Base-by-base conservation (phyloP, 2,329 filamentous ascomycete species). In the Penicillium janthinellum region DNA sequence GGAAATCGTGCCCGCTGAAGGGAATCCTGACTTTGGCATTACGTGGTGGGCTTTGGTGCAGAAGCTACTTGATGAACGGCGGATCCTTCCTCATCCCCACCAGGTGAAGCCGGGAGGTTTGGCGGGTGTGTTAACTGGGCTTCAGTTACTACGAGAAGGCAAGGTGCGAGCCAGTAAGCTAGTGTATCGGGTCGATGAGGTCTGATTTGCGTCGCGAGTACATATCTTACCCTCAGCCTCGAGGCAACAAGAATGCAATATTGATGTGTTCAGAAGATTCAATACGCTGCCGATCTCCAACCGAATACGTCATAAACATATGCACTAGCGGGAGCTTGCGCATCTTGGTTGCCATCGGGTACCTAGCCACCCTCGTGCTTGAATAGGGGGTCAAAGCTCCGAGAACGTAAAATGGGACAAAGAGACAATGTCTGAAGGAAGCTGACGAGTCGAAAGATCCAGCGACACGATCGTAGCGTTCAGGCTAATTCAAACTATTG, bases 91-190 rank as follows among this genome's bases (percentile, higher is more conserved):
- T 17, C 67, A 69, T 54, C 63, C 60, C 12, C 55, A 63, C 28
- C 56, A 64, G 17, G 52, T 64, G 17, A 63, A 62, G 39, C 37
- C 61, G 1, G 62, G 60, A 1, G 67, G 68, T 2, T 57, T 70
- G 50, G 38, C 48, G 2, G 68, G 64, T 3, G 57, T 58, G 5
- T 44, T 67, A 17, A 31, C 39, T 3, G 68, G 68, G 2, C 57
- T 70, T 4, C 61, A 70, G 45, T 5, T 62, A 15, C 38, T 70
- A 15, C 55, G 63, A 14, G 63, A 68, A 51, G 64, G 58, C 12
- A 65, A 62, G 52, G 61, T 70, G 12, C 57, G 63, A 34, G 66
- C 65, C 4, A 47, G 58, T 17, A 70, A 70, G 47, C 52, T 70
- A 38, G 67, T 70, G 10, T 70, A 67, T 52, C 49, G n/a, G 8